Conservation (phyloP, 306 rosid genomes). For the Geum urbanum region DNA sequence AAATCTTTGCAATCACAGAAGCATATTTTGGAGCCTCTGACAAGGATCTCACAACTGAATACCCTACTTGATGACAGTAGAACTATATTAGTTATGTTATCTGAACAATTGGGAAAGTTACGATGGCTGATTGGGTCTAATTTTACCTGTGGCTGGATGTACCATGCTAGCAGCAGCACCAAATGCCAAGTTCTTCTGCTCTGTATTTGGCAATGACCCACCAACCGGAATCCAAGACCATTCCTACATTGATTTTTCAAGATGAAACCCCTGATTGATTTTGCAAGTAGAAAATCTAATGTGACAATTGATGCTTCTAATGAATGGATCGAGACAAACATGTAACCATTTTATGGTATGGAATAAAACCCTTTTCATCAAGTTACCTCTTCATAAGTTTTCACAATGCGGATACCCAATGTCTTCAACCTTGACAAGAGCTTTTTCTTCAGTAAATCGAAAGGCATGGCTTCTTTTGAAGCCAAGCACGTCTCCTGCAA, state of each 20-base stretch:
- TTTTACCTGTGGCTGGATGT: constrained; percentile 94
- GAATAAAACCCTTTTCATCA: background rate
- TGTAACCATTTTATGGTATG: background rate
- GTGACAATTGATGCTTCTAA: background rate
- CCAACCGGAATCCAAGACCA: constrained; percentile 99
- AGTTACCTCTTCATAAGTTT: constrained; percentile 84
- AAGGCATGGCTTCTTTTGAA: constrained; percentile 94
- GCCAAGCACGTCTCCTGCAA: constrained; percentile 98
- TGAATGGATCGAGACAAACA: background rate
- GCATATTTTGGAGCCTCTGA: constrained; percentile 98
- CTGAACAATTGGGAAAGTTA: constrained; percentile 15
- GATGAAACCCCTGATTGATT: constrained; percentile 10
- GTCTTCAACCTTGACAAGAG: constrained; percentile 76
- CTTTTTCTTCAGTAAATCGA: constrained; percentile 79
- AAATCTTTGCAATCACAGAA: constrained; percentile 69
- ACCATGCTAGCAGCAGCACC: constrained; percentile 99
- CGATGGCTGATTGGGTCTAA: background rate
- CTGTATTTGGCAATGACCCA: constrained; percentile 94
- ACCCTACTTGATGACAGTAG: constrained; percentile 48
- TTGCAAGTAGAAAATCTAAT: constrained; percentile 3
- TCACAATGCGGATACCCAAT: constrained; percentile 73
- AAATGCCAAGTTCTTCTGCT: constrained; percentile 90
- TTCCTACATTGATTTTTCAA: constrained; percentile 48
- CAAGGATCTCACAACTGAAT: constrained; percentile 96
- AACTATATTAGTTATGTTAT: constrained; percentile 15